These are phyloP conservation scores for Vachellia pachyceras DNA, from an alignment of 306 rosid species.

Conservation along the genomic window DNA sequence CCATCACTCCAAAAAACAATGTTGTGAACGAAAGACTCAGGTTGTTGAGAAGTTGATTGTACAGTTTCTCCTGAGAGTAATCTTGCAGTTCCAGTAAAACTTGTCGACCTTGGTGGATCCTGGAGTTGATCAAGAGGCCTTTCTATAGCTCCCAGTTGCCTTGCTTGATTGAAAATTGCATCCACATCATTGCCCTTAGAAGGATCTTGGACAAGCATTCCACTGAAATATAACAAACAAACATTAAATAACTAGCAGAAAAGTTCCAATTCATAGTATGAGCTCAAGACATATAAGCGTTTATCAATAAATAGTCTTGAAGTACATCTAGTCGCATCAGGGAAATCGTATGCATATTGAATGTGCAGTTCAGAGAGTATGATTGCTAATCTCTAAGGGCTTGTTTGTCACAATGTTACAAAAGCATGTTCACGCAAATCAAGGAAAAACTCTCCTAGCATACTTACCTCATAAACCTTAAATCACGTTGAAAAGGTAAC, in stretches of 20 bases:
- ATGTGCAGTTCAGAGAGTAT: constrained; percentile 18
- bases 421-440: no score
- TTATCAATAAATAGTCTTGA: constrained; percentile 3
- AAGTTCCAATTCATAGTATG: constrained; percentile 13
- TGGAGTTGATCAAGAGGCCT: constrained; percentile 73
- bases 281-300: not conserved
- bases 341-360: constrained; percentile 1
- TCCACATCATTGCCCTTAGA: constrained; percentile 86
- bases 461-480: no score
- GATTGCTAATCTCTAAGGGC: not conserved
- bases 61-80: constrained; percentile 84
- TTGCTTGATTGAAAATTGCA: constrained; percentile 84
- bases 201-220: constrained; percentile 99
- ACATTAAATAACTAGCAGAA: constrained; percentile 23
- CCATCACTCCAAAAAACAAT: constrained; percentile 94
- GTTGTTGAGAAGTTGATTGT: constrained; percentile 75
- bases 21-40: constrained; percentile 82
- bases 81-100: constrained; percentile 91
- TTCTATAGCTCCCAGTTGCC: constrained; percentile 89
- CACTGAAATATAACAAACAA: constrained; percentile 61
- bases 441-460: no score
- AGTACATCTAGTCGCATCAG: constrained; percentile 3
- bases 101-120: constrained; percentile 83
- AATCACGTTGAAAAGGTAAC: no score
- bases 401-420: no score